phyloP scores from a whole-genome alignment of 2,329 filamentous ascomycete genomes.

The Sordariomycetes sp. region DNA sequence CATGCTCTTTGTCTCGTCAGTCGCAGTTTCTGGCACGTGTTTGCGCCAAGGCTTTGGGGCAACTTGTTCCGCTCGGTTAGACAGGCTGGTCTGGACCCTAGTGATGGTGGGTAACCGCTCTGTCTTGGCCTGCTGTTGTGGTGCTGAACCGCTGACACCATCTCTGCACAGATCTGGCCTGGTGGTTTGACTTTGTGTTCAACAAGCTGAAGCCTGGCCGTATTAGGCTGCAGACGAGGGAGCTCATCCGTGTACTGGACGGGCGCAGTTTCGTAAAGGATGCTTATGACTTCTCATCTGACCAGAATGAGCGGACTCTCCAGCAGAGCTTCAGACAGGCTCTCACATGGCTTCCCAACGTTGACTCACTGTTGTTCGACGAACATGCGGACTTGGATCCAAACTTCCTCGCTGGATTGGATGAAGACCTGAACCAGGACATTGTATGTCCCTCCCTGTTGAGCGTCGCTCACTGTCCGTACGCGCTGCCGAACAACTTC shows the following conservation, averaged over 20 bases:
- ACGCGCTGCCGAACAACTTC: slow-evolving; percentile 28
- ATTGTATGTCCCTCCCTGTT: too few species aligned
- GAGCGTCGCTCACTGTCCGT: slow-evolving; percentile 31
- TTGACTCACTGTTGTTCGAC: slow-evolving; percentile 38
- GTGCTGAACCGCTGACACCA: neutral
- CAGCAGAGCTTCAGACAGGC: slow-evolving; percentile 29
- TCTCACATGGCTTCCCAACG: slow-evolving; percentile 28
- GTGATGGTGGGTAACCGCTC: slow-evolving; percentile 24
- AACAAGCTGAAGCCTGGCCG: slow-evolving; percentile 22
- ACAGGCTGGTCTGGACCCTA: slow-evolving; percentile 29
- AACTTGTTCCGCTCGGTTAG: slow-evolving; percentile 33
- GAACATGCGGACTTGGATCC: slow-evolving; percentile 35
- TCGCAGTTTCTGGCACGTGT: slow-evolving; percentile 34
- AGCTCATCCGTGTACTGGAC: slow-evolving; percentile 37
- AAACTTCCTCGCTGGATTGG: slow-evolving; percentile 17
- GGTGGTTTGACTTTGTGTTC: slow-evolving; percentile 38
- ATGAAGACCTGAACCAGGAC: slow-evolving; percentile 4
- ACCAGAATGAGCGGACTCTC: slow-evolving; percentile 21
- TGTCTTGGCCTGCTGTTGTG: neutral
- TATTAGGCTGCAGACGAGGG: slow-evolving; percentile 27
- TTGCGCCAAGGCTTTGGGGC: slow-evolving; percentile 43
- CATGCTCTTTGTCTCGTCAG: slow-evolving; percentile 38
- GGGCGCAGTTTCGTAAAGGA: slow-evolving; percentile 31
- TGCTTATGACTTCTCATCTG: slow-evolving; percentile 30
- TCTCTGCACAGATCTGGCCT: slow-evolving; percentile 31